Evolutionary conservation across 495 filamentous ascomycete genomes (phyloP), one percentile per base, ranked within the genome.

Genomic region (Neurospora discreta): DNA sequence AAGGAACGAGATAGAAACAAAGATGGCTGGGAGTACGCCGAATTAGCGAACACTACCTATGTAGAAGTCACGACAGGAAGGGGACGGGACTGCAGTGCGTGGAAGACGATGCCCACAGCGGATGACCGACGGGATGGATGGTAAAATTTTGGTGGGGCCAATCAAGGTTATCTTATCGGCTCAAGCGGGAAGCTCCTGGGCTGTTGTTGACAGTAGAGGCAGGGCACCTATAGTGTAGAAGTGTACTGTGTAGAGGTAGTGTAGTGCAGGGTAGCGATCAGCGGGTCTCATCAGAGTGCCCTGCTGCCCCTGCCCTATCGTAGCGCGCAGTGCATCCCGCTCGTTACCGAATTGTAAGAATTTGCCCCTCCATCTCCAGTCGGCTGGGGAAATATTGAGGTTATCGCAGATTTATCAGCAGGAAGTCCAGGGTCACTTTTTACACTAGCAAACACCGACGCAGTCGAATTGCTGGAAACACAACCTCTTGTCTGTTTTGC

Each of bases 61-160:
- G n/a, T n/a, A n/a, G n/a, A n/a, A n/a, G n/a, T n/a, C n/a, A n/a
- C 39, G 39, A 39, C 39, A 9, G 39, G 39, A 39, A 9, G 36
- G 33, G 33, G 5, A 33, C 33, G 33, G 5, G 5, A 38, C 33
- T 36, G 33, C 33, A 36, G 6, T 36, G 33, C 33, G 33, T 36
- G 33, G 33, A 36, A 36, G 33, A 36, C 33, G 33, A 8, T 9
- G 7, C 15, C 15, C 15, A 18, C 52, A 65, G 52, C 52, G 52
- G 52, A 65, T 65, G 26, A 60, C 52, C 52, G 52, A 60, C 30
- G 30, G 30, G 30, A 36, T 60, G 69, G 46, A 71, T 43, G 69
- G 72, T 65, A 83, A 83, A 81, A 74, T 79, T 83, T 80, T 84
- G 80, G 83, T 80, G 83, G 83, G 83, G 83, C 79, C 77, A 75